Evolutionary conservation across 1,284 basidiomycete species (phyloP), one percentile per base, ranked within the genome.

Genomic region (Puccinia triticina): DNA sequence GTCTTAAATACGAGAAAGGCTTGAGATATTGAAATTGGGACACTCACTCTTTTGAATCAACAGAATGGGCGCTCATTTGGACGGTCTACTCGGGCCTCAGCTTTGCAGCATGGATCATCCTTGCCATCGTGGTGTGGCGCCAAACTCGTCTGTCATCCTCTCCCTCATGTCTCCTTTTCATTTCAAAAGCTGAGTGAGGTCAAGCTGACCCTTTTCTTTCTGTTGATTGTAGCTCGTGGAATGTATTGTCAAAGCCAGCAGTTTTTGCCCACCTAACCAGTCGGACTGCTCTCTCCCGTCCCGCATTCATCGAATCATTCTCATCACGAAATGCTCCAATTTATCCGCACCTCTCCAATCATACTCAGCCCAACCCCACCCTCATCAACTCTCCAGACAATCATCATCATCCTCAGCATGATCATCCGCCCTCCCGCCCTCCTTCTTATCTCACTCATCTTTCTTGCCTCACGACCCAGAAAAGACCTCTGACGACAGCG

Each of bases 221-320:
- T 7, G 18, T 3, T 66, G 34, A 14, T 12, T 34, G 1, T 21
- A 78, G 76, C 76, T 32, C 76, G 76, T 23, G 76, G 37, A 32
- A 78, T 78, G 76, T 78, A 53, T 40, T 78, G 76, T 67, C 76
- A 78, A 55, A 78, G 76, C 53, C 76, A 78, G 40, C 76, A 78
- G 37, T 78, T 78, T 32, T 64, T 78, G 53, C 76, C 76, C 29
- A 78, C 76, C 26, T 78, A 26, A 78, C 8, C n/a, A 72, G 2
- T 50, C 16, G 16, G 18, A 11, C 16, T 16, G 18, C 5, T 50
- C 18, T 21, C 18, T 50, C 48, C 16, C 48, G 14, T 50, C 48
- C 48, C 48, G 18, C 11, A 2, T 2, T 14, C 48, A 50, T 50
- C 18, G 2, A 16, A 18, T 50, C 16, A 50, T 50, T 21, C 48